Evolutionary conservation across 345 rosid species (phyloP), one percentile per base, ranked within the genome.

Genomic region (Cardamine occulta): DNA sequence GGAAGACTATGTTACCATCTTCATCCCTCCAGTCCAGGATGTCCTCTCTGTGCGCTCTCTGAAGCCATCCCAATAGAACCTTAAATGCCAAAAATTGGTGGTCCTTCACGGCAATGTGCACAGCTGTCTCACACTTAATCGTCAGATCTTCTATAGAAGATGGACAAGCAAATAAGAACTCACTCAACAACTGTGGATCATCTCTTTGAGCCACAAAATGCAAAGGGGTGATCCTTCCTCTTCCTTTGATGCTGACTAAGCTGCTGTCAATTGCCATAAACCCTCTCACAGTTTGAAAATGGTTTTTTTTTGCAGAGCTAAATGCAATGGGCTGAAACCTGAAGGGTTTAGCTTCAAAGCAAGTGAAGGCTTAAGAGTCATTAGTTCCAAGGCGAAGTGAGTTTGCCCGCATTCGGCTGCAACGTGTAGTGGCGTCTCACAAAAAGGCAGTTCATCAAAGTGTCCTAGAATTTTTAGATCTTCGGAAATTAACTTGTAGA

Each of bases 1-100:
- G 85, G 23, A 49, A 35, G n/a, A 74, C 70, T 28, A 81, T 84
- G 78, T 79, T 80, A 15, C 86, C 84, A 49, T 82, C 72, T 32
- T 71, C 78, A 31, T 86, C 87, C 5, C 56, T 80, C 83, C 82
- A 82, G 15, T 76, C 40, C 4, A 78, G 74, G 21, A 86, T 48
- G 3, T 62, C 78, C 8, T 78, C 79, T 15, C 8, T 75, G 77
- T 66, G 3, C 5, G 0, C 79, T 37, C 73, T 63, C 35, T 45
- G 3, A 0, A 84, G 35, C 82, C 82, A 82, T 53, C 82, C 84
- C 64, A 74, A 15, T 4, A 82, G 26, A 23, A 80, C 82, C 47
- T 59, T 72, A 7, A 77, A 68, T 10, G 80, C 71, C 13, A 6
- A 0, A 1, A 17, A 1, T 1, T 15, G 59, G 4, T 13, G 8